These are phyloP conservation scores for Epichloe glyceriae DNA, from an alignment of 2,329 filamentous ascomycete species.

Conservation along the genomic window DNA sequence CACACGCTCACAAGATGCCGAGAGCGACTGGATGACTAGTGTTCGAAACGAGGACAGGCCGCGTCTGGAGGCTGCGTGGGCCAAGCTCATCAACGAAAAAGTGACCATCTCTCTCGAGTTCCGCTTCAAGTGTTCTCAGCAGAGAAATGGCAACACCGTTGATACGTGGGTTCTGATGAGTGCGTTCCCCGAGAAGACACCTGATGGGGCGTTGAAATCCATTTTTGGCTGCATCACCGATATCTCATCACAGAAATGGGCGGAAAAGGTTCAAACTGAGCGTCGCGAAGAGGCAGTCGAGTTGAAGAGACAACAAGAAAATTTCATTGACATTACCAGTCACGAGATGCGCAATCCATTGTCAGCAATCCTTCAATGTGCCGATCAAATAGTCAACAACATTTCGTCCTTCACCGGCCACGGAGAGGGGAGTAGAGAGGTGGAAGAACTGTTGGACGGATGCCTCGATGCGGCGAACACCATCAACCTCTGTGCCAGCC, in stretches of 20 bases:
- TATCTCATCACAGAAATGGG: conserved; percentile 75
- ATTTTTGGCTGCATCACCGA: conserved; percentile 75
- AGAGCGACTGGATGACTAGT: conserved; percentile 59
- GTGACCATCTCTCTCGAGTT: conserved; percentile 59
- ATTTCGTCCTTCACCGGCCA: conserved; percentile 29
- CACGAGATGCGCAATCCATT: conserved; percentile 70
- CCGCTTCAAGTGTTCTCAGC: conserved; percentile 57
- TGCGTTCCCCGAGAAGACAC: conserved; percentile 58
- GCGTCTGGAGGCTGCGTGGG: conserved; percentile 48
- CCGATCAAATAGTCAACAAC: conserved; percentile 53
- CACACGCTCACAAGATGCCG: conserved; percentile 42
- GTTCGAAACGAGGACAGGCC: conserved; percentile 53
- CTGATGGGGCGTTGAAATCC: conserved; percentile 52
- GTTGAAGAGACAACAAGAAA: conserved; percentile 59
- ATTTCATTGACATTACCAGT: conserved; percentile 62
- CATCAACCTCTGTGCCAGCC: conserved; percentile 66
- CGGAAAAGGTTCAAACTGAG: conserved; percentile 65
- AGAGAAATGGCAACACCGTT: conserved; percentile 43
- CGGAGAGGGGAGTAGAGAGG: conserved; percentile 26
- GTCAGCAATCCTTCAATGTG: conserved; percentile 62
- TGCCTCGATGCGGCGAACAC: conserved; percentile 68
- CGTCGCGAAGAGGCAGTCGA: conserved; percentile 72
- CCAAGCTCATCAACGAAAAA: conserved; percentile 45
- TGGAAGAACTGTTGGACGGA: conserved; percentile 36
- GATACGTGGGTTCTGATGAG: conserved; percentile 71